phyloP scores from a whole-genome alignment of 441 rosid species.

The Pelargonium australe region DNA sequence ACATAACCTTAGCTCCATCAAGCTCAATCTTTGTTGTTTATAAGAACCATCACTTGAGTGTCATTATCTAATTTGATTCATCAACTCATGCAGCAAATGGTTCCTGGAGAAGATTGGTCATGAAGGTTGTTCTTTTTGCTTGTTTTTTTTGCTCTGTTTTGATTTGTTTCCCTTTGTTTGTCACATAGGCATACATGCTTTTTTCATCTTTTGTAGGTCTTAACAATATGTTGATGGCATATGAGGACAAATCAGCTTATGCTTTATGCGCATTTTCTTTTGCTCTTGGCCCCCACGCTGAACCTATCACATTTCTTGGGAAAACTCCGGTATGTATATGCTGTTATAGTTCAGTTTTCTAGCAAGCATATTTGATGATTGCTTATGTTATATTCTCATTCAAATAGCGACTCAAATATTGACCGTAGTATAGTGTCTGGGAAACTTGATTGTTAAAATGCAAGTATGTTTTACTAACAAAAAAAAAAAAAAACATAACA shows the following conservation, averaged over 20 bases:
- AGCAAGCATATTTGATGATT: background rate
- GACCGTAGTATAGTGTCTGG: no score
- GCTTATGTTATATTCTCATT: background rate
- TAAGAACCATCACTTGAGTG: background rate
- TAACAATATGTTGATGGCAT: conserved; percentile 69
- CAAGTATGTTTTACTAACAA: no score
- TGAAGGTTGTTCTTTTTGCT: conserved; percentile 48
- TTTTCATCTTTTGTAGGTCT: conserved; percentile 40
- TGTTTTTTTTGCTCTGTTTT: background rate
- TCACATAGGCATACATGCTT: background rate
- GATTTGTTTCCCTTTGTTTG: background rate
- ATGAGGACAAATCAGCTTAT: conserved; percentile 85
- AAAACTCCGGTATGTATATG: conserved; percentile 56
- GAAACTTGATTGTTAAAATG: no score
- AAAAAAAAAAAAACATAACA: no score
- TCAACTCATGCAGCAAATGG: conserved; percentile 70
- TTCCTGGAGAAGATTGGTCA: conserved; percentile 82
- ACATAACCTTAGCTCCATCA: background rate
- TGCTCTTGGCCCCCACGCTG: conserved; percentile 66
- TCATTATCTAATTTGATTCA: conserved; percentile 15
- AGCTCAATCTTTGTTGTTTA: background rate
- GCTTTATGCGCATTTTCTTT: conserved; percentile 82
- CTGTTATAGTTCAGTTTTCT: background rate
- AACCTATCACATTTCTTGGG: conserved; percentile 69
- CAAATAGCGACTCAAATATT: background rate